Conservation (phyloP, 1,139 yeast genomes). For the Geotrichum siamense region DNA sequence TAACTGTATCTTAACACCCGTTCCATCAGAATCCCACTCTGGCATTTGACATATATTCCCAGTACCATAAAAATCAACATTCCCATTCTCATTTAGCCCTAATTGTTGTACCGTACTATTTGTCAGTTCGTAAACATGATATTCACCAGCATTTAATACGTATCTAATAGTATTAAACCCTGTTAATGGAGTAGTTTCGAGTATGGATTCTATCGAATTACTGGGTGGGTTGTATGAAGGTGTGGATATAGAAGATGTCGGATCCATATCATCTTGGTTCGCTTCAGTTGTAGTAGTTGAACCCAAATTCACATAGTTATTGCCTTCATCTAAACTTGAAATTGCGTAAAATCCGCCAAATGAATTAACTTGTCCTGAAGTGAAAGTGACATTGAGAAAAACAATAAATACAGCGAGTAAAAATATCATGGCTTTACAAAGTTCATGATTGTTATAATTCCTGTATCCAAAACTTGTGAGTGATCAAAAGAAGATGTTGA, state of each 20-base stretch:
- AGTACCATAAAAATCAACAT: slow-evolving; percentile 14
- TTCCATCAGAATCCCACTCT: slow-evolving; percentile 20
- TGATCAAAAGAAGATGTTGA: no score
- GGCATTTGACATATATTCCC: slow-evolving; percentile 16
- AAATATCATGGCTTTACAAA: no score
- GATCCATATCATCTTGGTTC: not conserved
- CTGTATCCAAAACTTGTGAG: no score
- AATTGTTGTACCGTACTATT: slow-evolving; percentile 16
- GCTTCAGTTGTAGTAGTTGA: not conserved
- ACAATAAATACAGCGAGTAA: no score
- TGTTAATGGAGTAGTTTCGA: slow-evolving; percentile 21
- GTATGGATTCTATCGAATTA: slow-evolving; percentile 1
- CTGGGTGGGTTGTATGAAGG: slow-evolving; percentile 11
- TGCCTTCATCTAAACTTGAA: not conserved
- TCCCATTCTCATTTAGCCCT: slow-evolving; percentile 15
- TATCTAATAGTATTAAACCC: slow-evolving; percentile 24
- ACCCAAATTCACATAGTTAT: not conserved
- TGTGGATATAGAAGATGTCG: not conserved
- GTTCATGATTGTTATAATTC: no score
- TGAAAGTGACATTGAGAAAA: no score
- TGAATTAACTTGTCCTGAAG: no score
- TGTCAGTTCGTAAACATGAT: slow-evolving; percentile 25
- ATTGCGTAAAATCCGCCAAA: no score
- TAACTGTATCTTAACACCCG: slow-evolving; percentile 11
- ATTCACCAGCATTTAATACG: slow-evolving; percentile 27